A percentile compares a stretch with the other conserved stretches of the same genome.
Conservation (phyloP, 2,329 filamentous ascomycete species). For the Arachnomyces sp. region DNA sequence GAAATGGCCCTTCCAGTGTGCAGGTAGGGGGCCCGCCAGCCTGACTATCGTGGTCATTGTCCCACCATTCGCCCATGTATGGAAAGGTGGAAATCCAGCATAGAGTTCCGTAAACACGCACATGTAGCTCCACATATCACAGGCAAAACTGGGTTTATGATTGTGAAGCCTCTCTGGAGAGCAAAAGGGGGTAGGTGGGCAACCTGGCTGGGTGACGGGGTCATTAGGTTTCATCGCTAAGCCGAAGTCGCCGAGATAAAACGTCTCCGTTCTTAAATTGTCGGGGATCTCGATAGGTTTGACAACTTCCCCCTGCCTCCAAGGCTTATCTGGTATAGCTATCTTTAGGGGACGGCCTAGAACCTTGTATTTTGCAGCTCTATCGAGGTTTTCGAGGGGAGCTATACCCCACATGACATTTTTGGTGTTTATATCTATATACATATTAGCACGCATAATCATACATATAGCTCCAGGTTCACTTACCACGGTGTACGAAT, state of each 20-base stretch:
- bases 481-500: constrained; percentile 3
- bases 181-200: constrained; percentile 9
- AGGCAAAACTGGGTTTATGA: constrained; percentile 8
- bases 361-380: constrained; percentile 6
- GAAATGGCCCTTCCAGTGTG: constrained; percentile 4
- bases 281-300: constrained; percentile 4
- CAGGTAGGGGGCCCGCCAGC: neutral
- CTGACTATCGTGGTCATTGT: constrained; percentile 2
- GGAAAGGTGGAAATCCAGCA: constrained; percentile 6
- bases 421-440: constrained; percentile 6
- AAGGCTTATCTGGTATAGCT: neutral
- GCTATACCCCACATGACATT: constrained; percentile 9
- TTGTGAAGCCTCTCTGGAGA: constrained; percentile 10
- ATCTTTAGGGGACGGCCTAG: constrained; percentile 7
- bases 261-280: constrained; percentile 4
- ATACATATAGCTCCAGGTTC: neutral
- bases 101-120: constrained; percentile 9
- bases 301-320: constrained; percentile 8
- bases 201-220: neutral
- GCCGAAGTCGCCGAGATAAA: constrained; percentile 11
- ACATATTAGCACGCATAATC: no score
- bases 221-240: constrained; percentile 6
- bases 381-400: constrained; percentile 6
- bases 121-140: constrained; percentile 16
- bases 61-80: constrained; percentile 1